Evolutionary conservation across 1,284 basidiomycete genomes (phyloP), one percentile per base, ranked within the genome.

Genomic region (Ganoderma lingzhi): DNA sequence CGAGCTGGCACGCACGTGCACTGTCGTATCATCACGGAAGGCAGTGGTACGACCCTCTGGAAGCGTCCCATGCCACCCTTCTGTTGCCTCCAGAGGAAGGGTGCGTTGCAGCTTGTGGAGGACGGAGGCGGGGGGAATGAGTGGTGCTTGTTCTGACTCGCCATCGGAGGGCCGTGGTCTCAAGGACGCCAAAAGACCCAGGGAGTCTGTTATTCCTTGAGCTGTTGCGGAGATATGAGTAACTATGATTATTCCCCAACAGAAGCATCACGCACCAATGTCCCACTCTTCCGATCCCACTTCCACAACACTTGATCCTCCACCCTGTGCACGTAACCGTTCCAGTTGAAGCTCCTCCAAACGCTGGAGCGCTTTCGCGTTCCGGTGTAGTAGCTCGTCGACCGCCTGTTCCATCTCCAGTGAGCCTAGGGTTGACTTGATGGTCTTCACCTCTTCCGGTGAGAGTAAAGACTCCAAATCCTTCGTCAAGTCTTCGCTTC

Each of bases 261-360:
- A 32, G 19, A 62, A 8, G 15, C 3, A 42, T 61, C 39, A 78
- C 88, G 75, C 77, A 93, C 93, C 93, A 66, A 87, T 87, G 72
- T 93, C 88, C 90, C 90, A 92, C 78, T 95, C 93, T 78, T 93
- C 93, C 17, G 91, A 91, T 32, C 84, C 89, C 76, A 88, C 85
- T 75, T 88, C 84, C 5, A 89, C 87, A 32, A 73, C 71, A 67
- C 82, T 85, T 39, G 79, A 79, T 48, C 85, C 83, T 66, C 84
- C 84, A n/a, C 82, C 82, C 41, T 83, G 81, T 32, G 79, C 79
- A 15, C 82, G 82, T 28, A 92, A 78, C 32, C 93, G 85, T 66
- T 79, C 76, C 32, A 81, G 82, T 75, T 94, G 93, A 56, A 95
- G 80, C 71, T 88, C 85, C 72, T 89, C 88, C 17, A 95, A 80